Conservation (phyloP, 495 filamentous ascomycete genomes). For the Friedmanniomyces simplex region DNA sequence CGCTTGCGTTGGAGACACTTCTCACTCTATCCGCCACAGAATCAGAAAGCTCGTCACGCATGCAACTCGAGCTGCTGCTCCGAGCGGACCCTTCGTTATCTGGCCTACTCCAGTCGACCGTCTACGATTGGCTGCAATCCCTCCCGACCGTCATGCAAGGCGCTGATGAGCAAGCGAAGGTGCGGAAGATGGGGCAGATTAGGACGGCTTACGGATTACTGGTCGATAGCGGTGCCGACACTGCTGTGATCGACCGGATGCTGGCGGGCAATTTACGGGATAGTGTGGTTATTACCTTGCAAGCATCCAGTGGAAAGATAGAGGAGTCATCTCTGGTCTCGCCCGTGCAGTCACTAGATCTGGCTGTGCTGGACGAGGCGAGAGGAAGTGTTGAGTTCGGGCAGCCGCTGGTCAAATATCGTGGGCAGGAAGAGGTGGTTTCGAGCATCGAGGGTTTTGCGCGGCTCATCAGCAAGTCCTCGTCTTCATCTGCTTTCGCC, state of each 20-base stretch:
- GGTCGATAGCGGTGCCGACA: conserved; percentile 52
- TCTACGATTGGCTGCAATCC: conserved; percentile 72
- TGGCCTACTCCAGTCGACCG: conserved; percentile 57
- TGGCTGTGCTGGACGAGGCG: not conserved
- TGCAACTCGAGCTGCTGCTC: conserved; percentile 45
- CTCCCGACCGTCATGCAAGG: conserved; percentile 77
- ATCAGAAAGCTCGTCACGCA: not conserved
- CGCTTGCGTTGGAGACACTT: conserved; percentile 69
- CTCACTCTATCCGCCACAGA: conserved; percentile 52
- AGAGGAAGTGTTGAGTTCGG: conserved; percentile 17
- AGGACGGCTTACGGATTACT: conserved; percentile 62
- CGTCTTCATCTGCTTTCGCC: conserved; percentile 14
- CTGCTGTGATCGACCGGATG: conserved; percentile 56
- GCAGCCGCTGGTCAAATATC: conserved; percentile 18
- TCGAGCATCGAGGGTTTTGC: conserved; percentile 22
- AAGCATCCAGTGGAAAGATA: conserved; percentile 13
- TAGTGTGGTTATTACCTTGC: conserved; percentile 37
- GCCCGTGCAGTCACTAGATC: conserved; percentile 23
- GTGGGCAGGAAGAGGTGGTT: conserved; percentile 26
- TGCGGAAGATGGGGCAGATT: conserved; percentile 60
- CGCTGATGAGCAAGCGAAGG: conserved; percentile 68
- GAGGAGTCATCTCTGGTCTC: conserved; percentile 22
- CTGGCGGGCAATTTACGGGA: conserved; percentile 55
- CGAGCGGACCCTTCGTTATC: conserved; percentile 52
- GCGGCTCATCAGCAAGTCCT: conserved; percentile 14